Evolutionary conservation across 179 eudicot genomes (phyloP).

Genomic region (Sideroxylon spinosum): DNA sequence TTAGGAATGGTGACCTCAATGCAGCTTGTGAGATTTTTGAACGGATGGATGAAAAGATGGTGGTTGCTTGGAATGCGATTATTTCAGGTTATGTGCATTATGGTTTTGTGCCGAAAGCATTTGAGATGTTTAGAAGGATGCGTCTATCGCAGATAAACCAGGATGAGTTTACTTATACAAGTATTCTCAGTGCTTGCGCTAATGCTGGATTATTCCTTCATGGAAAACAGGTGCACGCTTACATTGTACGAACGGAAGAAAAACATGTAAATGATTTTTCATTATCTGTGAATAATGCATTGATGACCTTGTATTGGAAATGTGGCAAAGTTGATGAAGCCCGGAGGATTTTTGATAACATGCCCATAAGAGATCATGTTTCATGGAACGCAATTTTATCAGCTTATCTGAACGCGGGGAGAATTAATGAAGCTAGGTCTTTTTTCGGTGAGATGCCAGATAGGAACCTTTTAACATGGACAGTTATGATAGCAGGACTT

Average conservation of each 20-base stretch:
- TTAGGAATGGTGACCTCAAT: constrained; percentile 48
- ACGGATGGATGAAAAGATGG: constrained; percentile 37
- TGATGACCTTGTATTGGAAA: constrained; percentile 57
- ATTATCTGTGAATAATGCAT: constrained; percentile 48
- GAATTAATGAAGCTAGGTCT: constrained; percentile 38
- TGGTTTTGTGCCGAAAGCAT: constrained; percentile 37
- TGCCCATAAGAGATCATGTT: constrained; percentile 48
- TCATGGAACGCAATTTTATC: constrained; percentile 63
- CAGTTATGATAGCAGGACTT: constrained; percentile 54
- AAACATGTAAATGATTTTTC: constrained; percentile 28
- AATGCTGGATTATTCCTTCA: constrained; percentile 34
- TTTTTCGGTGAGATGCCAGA: constrained; percentile 48
- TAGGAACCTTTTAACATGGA: constrained; percentile 56
- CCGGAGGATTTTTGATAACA: constrained; percentile 37
- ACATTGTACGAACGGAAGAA: constrained; percentile 45
- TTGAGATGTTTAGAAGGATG: constrained; percentile 52
- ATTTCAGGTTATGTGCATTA: constrained; percentile 68
- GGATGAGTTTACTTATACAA: constrained; percentile 68
- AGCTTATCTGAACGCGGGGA: constrained; percentile 38
- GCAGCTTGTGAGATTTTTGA: constrained; percentile 45
- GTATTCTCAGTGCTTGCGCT: constrained; percentile 62
- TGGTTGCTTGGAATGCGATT: constrained; percentile 65
- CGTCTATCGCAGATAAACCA: constrained; percentile 29
- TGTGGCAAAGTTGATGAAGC: constrained; percentile 51
- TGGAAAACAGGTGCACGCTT: constrained; percentile 55